Percentiles rank a stretch among this genome's conserved stretches.
Evolutionary conservation across 169 alveolate species (phyloP).

Genomic region (Cryptosporidium felis): DNA sequence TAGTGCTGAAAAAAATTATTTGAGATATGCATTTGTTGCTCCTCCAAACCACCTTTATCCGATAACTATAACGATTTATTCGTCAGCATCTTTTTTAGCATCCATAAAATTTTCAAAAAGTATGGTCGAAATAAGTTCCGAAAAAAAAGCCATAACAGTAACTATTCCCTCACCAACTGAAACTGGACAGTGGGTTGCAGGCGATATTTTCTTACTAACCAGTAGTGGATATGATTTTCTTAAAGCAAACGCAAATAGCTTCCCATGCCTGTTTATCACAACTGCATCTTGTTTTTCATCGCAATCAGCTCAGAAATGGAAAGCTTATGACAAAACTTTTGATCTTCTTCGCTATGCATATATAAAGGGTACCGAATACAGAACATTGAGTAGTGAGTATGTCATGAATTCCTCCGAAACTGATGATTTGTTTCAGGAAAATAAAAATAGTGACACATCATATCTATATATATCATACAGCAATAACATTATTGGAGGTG

Average conservation of each 20-base stretch:
- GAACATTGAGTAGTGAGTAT: slow-evolving; percentile 11
- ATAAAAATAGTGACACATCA: neutral
- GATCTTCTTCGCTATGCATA: slow-evolving; percentile 24
- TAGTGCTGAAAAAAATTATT: slow-evolving; percentile 21
- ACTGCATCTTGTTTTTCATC: neutral
- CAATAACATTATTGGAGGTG: slow-evolving; percentile 17
- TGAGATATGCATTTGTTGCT: slow-evolving; percentile 53
- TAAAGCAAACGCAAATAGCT: slow-evolving; percentile 14
- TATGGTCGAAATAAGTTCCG: slow-evolving; percentile 4
- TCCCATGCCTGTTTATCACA: neutral
- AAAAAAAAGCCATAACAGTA: neutral
- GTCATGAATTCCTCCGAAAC: neutral
- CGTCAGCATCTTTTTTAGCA: slow-evolving; percentile 36
- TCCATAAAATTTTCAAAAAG: slow-evolving; percentile 6
- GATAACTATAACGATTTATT: slow-evolving; percentile 37
- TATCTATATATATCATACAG: slow-evolving; percentile 4
- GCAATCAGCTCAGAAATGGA: slow-evolving; percentile 17
- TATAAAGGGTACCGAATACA: slow-evolving; percentile 9
- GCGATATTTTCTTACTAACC: slow-evolving; percentile 44
- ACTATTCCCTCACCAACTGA: slow-evolving; percentile 21
- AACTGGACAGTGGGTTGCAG: slow-evolving; percentile 62
- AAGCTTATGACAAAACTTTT: neutral
- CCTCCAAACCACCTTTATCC: slow-evolving; percentile 51
- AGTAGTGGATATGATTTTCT: slow-evolving; percentile 8
- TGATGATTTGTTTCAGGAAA: neutral